Percentiles rank a stretch among this genome's conserved stretches.
Conservation (phyloP, 202 grass and related monocot genomes). For the Schoenoplectus triqueter region DNA sequence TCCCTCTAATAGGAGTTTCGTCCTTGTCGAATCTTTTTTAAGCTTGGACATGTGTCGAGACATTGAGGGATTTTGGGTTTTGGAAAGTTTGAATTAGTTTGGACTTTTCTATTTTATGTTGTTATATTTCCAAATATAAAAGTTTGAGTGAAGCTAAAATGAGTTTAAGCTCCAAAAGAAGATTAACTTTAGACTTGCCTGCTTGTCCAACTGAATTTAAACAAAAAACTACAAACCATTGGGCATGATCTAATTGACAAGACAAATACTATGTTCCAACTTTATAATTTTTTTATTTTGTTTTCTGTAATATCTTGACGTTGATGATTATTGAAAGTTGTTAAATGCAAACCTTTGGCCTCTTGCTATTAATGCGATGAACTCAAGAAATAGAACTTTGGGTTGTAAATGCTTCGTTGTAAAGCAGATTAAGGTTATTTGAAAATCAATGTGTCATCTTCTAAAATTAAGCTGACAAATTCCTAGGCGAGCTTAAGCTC, state of each 20-base stretch:
- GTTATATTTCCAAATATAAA: neutral
- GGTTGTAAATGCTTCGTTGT: neutral
- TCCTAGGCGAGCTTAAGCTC: conserved; percentile 13
- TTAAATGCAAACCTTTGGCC: neutral
- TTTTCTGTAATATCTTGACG: neutral
- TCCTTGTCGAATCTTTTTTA: neutral
- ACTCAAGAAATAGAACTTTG: neutral
- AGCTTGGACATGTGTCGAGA: neutral
- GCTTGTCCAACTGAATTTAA: neutral
- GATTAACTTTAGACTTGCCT: neutral
- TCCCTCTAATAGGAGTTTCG: neutral
- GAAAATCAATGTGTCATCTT: neutral
- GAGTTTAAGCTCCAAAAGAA: neutral
- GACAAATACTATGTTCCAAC: neutral
- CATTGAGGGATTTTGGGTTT: neutral
- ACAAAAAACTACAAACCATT: neutral
- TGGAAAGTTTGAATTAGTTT: neutral
- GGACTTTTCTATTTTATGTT: neutral
- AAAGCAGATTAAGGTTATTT: neutral
- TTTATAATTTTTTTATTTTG: neutral
- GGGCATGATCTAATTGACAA: neutral
- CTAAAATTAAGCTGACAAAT: neutral
- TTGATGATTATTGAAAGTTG: too few species aligned
- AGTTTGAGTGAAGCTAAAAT: conserved; percentile 9
- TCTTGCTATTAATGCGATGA: neutral